phyloP scores from a whole-genome alignment of 176 grass and related monocot species.

The Coix lacrymajobi region DNA sequence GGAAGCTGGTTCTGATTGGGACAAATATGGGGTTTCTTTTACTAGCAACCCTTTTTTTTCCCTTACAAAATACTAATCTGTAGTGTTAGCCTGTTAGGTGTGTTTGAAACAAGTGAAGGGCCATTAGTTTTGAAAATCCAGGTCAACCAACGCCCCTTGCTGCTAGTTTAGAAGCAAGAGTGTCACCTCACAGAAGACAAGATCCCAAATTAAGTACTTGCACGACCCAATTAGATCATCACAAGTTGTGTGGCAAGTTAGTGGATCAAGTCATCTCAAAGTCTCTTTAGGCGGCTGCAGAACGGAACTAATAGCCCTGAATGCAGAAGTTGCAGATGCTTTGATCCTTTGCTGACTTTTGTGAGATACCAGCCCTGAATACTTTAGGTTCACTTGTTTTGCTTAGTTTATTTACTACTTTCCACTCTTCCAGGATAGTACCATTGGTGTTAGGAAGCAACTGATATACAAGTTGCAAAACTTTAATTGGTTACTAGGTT shows the following conservation, averaged over 20 bases:
- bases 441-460: background rate
- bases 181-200: conserved; percentile 11
- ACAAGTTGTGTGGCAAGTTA: background rate
- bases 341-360: conserved; percentile 28
- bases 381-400: conserved; percentile 13
- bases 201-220: background rate
- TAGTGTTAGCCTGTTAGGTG: background rate
- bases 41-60: background rate
- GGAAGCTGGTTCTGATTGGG: background rate
- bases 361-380: background rate
- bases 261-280: background rate
- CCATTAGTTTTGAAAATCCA: background rate
- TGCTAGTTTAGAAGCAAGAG: conserved; percentile 22
- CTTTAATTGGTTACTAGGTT: background rate
- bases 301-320: background rate
- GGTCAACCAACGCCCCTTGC: conserved; percentile 8
- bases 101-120: conserved; percentile 6
- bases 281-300: background rate
- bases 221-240: background rate
- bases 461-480: conserved; percentile 2
- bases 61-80: background rate
- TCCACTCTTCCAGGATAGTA: background rate
- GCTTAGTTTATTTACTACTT: background rate
- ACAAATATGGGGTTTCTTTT: background rate
- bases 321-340: background rate